These are phyloP conservation scores for Mortierella sp. DNA, from an alignment of 371 early-diverging fungal genomes.

Conservation along the genomic window DNA sequence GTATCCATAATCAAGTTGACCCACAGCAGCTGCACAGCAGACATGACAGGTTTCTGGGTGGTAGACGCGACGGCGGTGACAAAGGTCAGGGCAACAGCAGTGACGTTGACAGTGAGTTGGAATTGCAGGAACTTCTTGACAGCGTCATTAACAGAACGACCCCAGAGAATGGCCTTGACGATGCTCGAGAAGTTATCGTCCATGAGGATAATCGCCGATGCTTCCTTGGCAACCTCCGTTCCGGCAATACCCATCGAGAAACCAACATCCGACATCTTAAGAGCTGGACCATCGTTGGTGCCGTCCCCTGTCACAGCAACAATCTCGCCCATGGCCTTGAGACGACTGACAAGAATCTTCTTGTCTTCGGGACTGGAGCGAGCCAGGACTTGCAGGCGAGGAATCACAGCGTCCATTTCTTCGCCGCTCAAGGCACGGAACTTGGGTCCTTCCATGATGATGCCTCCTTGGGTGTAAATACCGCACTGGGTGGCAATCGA, in stretches of 20 bases:
- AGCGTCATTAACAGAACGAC: constrained; percentile 82
- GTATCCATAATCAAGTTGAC: constrained; percentile 88
- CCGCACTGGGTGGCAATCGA: constrained; percentile 79
- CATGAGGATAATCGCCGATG: constrained; percentile 82
- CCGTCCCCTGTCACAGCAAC: constrained; percentile 91
- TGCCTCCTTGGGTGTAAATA: constrained; percentile 69
- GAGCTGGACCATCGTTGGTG: constrained; percentile 81
- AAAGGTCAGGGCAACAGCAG: constrained; percentile 76
- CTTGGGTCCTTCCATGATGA: constrained; percentile 75
- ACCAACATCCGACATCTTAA: constrained; percentile 85
- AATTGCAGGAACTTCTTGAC: constrained; percentile 86
- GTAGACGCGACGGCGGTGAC: constrained; percentile 67
- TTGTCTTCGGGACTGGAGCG: constrained; percentile 85
- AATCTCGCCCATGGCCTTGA: constrained; percentile 72
- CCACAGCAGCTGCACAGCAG: constrained; percentile 85
- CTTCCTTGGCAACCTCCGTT: constrained; percentile 87
- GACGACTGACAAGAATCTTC: constrained; percentile 69
- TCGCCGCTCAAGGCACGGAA: constrained; percentile 68
- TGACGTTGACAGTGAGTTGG: constrained; percentile 83
- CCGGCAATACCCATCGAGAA: constrained; percentile 88
- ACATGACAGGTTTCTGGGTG: constrained; percentile 65
- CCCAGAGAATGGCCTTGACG: constrained; percentile 82
- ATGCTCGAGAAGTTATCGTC: constrained; percentile 86
- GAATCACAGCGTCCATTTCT: constrained; percentile 66
- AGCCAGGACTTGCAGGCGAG: constrained; percentile 77